These are phyloP conservation scores for Hortiboletus flavorubellus DNA, from an alignment of 768 basidiomycete species.

Conservation along the genomic window DNA sequence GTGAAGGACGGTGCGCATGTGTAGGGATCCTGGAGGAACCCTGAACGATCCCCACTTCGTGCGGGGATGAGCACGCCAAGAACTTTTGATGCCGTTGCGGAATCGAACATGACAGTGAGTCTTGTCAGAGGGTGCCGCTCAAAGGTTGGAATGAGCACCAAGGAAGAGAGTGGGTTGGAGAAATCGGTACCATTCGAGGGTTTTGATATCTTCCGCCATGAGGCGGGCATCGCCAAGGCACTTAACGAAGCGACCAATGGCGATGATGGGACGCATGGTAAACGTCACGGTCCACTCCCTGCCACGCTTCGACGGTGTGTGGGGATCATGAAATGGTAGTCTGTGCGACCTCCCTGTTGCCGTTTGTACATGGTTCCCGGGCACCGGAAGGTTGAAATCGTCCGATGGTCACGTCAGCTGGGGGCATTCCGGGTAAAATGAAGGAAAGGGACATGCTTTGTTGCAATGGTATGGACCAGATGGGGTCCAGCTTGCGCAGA, in stretches of 20 bases:
- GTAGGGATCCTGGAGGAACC: conserved; percentile 68
- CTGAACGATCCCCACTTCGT: conserved; percentile 70
- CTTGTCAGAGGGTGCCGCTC: background rate
- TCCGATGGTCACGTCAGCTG: conserved; percentile 26
- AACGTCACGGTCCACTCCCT: conserved; percentile 25
- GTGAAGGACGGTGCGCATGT: conserved; percentile 61
- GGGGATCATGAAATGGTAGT: conserved; percentile 18
- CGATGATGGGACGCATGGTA: conserved; percentile 24
- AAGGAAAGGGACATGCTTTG: conserved; percentile 20
- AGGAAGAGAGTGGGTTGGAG: conserved; percentile 11
- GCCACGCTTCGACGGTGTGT: conserved; percentile 28
- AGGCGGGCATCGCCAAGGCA: conserved; percentile 30
- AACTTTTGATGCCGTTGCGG: conserved; percentile 35
- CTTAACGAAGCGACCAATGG: conserved; percentile 27
- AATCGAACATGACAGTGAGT: conserved; percentile 4
- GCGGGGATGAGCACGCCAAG: conserved; percentile 76
- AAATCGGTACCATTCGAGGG: conserved; percentile 10
- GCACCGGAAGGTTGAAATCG: conserved; percentile 21
- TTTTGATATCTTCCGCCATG: conserved; percentile 31
- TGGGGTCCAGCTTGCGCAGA: conserved; percentile 19
- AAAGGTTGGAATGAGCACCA: background rate
- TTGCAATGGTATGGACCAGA: conserved; percentile 11
- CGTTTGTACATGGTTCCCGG: conserved; percentile 25
- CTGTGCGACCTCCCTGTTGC: conserved; percentile 14
- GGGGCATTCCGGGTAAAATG: conserved; percentile 18